These are phyloP conservation scores for Fusarium sp. DNA, from an alignment of 2,329 filamentous ascomycete genomes.

Conservation along the genomic window DNA sequence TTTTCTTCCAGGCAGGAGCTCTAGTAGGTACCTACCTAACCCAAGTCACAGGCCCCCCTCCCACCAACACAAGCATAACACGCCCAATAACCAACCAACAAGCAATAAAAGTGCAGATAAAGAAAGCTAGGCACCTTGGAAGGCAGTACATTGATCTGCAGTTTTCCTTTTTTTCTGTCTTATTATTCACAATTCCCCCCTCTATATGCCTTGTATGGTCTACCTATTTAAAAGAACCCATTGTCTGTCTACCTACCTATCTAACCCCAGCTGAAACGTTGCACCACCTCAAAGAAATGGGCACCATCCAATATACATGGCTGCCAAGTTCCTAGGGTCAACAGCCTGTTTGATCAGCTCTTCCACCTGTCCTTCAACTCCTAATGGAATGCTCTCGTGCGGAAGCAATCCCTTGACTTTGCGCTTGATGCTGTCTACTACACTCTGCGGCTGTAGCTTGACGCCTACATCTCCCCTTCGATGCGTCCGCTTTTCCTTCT, in stretches of 20 bases:
- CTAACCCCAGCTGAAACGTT: background rate
- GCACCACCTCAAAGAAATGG: conserved; percentile 59
- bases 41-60: background rate
- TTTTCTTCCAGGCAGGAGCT: conserved; percentile 25
- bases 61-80: conserved; percentile 1
- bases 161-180: background rate
- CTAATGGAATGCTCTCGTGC: conserved; percentile 90
- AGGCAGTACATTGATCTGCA: background rate
- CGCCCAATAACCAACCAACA: background rate
- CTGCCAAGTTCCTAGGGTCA: conserved; percentile 80
- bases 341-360: conserved; percentile 91
- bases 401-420: conserved; percentile 88
- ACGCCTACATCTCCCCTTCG: conserved; percentile 56
- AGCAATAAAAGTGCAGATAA: background rate
- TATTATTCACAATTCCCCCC: background rate
- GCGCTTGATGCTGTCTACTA: conserved; percentile 87
- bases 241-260: background rate
- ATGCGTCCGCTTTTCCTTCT: conserved; percentile 70
- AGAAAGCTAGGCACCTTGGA: background rate
- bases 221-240: background rate
- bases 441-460: conserved; percentile 73
- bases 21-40: background rate
- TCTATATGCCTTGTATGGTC: background rate
- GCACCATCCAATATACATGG: conserved; percentile 98
- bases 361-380: conserved; percentile 97